Evolutionary conservation across 345 rosid species (phyloP), one percentile per base, ranked within the genome.

Genomic region (Eucalyptus rudis): DNA sequence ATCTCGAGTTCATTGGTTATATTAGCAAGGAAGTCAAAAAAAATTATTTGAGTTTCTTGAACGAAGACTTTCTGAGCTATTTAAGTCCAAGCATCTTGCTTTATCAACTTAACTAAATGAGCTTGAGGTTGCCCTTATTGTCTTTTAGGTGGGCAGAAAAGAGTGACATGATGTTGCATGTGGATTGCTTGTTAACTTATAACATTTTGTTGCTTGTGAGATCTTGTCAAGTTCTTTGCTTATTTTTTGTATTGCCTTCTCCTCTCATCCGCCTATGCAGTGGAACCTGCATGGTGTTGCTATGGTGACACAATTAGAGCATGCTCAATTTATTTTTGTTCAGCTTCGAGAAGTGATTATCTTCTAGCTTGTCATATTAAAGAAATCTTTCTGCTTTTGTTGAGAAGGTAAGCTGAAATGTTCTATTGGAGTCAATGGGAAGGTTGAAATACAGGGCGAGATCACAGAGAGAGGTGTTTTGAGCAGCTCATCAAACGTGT

Each of bases 381-480:
- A 76, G 44, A 43, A 40, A 76, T 76, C 14, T 3, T 19, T 49
- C 27, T 86, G 87, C 87, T 51, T 86, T 86, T 86, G 8, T 50
- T 76, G 29, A 49, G n/a, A 22, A 86, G 87, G 45, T 86, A 56
- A 52, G 56, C 87, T 86, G 66, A 51, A 50, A 56, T 50, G 25
- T 51, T 33, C 54, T 15, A 22, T 86, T 31, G 87, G 62, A 86
- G 62, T 49, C 12, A 91, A 94, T 81, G 99, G 99, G 44, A 93
- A 88, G 89, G 96, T 97, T 88, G 87, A 90, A 68, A 91, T 96
- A 86, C 62, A 91, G 88, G 99, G 97, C 27, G 91, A 90, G 76
- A 86, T 94, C 47, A 90, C 92, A 1, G 93, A 93, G 45, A 91
- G 90, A 49, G 92, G 89, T 7, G 56, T 94, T 49, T 47, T 91